phyloP scores from a whole-genome alignment of 805 yeast species.

The Candida takata region DNA sequence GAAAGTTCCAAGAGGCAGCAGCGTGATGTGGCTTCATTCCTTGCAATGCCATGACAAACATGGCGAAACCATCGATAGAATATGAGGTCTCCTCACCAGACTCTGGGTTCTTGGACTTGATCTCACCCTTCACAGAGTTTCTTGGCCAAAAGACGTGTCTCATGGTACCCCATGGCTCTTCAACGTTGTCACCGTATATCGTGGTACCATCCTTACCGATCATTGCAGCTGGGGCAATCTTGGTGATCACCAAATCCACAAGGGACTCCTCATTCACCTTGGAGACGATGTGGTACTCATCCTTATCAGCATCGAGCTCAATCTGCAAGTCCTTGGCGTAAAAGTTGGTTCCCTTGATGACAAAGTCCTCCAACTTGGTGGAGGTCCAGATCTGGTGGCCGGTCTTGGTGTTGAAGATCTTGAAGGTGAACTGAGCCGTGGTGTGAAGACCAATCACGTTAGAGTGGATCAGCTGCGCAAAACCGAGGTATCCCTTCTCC shows the following conservation, averaged over 20 bases:
- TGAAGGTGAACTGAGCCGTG: slow-evolving; percentile 91
- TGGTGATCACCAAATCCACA: slow-evolving; percentile 60
- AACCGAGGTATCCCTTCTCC: slow-evolving; percentile 62
- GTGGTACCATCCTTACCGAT: slow-evolving; percentile 87
- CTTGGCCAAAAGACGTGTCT: slow-evolving; percentile 97
- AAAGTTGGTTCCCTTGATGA: slow-evolving; percentile 67
- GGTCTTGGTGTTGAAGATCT: slow-evolving; percentile 54
- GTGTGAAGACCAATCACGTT: slow-evolving; percentile 81
- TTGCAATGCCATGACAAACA: slow-evolving; percentile 95
- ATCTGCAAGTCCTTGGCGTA: slow-evolving; percentile 68
- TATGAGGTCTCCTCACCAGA: slow-evolving; percentile 19
- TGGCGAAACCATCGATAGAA: slow-evolving; percentile 36
- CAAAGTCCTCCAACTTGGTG: slow-evolving; percentile 76
- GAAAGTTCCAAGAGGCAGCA: slow-evolving; percentile 93
- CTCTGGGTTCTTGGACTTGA: slow-evolving; percentile 35
- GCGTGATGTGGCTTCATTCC: slow-evolving; percentile 99
- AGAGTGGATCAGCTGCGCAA: slow-evolving; percentile 93
- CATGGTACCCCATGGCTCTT: slow-evolving; percentile 95
- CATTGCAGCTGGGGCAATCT: slow-evolving; percentile 73
- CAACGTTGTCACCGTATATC: slow-evolving; percentile 74
- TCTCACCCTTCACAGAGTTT: slow-evolving; percentile 59
- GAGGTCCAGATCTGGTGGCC: slow-evolving; percentile 72
- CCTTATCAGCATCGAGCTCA: slow-evolving; percentile 48
- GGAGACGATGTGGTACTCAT: slow-evolving; percentile 51
- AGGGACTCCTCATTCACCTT: slow-evolving; percentile 59